Percentiles rank a stretch among this genome's conserved stretches.
Conservation (phyloP, 495 filamentous ascomycete species). For the Gamarada debralockiae region DNA sequence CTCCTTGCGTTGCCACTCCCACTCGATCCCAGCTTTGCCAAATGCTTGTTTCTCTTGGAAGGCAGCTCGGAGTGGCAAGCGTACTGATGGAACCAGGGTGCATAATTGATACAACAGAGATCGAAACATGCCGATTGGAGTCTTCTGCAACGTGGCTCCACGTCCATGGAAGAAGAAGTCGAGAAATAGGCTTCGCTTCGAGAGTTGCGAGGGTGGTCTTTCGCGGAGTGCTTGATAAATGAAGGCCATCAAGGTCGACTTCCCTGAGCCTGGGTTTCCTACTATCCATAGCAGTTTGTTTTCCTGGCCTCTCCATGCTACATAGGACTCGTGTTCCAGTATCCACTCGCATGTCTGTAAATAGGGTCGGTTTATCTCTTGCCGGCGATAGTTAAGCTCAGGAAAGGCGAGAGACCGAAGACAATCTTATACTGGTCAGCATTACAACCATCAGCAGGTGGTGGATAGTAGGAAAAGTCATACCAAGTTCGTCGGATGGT, state of each 20-base stretch:
- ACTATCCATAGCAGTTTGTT: slow-evolving; percentile 41
- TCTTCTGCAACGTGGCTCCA: slow-evolving; percentile 30
- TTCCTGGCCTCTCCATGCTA: slow-evolving; percentile 26
- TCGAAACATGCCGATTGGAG: slow-evolving; percentile 32
- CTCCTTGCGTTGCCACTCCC: slow-evolving; percentile 25
- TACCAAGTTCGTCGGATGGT: too few relatives aligned
- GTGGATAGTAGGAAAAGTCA: too few relatives aligned
- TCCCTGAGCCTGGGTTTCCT: slow-evolving; percentile 45
- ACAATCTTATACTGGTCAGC: slow-evolving; percentile 21
- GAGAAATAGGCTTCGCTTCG: slow-evolving; percentile 1
- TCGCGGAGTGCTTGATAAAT: slow-evolving; percentile 1
- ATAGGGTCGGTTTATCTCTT: slow-evolving; percentile 16
- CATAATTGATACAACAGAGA: slow-evolving; percentile 34
- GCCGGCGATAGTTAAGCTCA: slow-evolving; percentile 22
- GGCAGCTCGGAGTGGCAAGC: neutral
- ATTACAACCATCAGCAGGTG: too few relatives aligned
- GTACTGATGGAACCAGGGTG: slow-evolving; percentile 13
- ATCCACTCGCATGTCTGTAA: slow-evolving; percentile 35
- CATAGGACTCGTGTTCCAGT: slow-evolving; percentile 28
- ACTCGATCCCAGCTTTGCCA: slow-evolving; percentile 21
- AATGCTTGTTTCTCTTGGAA: slow-evolving; percentile 13
- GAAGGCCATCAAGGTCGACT: slow-evolving; percentile 42
- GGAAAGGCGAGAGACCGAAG: slow-evolving; percentile 26
- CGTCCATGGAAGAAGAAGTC: slow-evolving; percentile 38
- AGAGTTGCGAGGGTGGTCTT: neutral